Percentiles rank a stretch among this genome's conserved stretches.
Evolutionary conservation across 495 filamentous ascomycete species (phyloP).

Genomic region (Penicillium parvum): DNA sequence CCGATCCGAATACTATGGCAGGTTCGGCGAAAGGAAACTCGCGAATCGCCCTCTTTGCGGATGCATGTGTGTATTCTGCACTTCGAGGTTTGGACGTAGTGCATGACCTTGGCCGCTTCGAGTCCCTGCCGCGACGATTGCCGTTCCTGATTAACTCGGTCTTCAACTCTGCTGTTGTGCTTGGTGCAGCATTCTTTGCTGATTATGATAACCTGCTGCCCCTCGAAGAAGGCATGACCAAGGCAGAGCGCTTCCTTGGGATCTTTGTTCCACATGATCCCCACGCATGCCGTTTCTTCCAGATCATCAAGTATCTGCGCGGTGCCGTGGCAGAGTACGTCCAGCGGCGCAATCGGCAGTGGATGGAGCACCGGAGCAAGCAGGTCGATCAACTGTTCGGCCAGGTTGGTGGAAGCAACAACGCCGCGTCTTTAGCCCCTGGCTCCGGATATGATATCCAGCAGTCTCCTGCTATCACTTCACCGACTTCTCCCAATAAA

Average conservation of each 20-base stretch:
- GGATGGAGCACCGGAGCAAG: conserved; percentile 36
- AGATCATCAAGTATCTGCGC: conserved; percentile 60
- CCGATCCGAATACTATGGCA: conserved; percentile 17
- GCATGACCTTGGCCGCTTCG: conserved; percentile 51
- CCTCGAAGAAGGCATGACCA: conserved; percentile 51
- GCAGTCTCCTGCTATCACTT: conserved; percentile 13
- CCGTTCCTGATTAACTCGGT: conserved; percentile 71
- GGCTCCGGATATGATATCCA: conserved; percentile 12
- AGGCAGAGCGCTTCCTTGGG: conserved; percentile 55
- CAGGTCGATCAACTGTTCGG: conserved; percentile 41
- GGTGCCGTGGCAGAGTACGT: conserved; percentile 48
- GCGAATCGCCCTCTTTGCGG: conserved; percentile 60
- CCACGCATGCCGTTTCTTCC: conserved; percentile 59
- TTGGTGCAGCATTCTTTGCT: conserved; percentile 67
- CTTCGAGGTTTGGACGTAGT: conserved; percentile 61
- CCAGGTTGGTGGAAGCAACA: conserved; percentile 25
- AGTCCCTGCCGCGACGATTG: conserved; percentile 61
- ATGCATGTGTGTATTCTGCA: conserved; percentile 67
- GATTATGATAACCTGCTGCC: conserved; percentile 55
- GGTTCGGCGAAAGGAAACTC: conserved; percentile 28
- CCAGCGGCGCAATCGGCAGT: conserved; percentile 32
- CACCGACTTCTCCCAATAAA: conserved; percentile 29
- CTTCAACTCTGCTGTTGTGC: conserved; percentile 65
- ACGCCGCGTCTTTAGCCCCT: conserved; percentile 13
- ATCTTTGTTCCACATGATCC: conserved; percentile 61